Evolutionary conservation across 495 filamentous ascomycete species (phyloP).

Genomic region (Aspergillus carlsbadensis): DNA sequence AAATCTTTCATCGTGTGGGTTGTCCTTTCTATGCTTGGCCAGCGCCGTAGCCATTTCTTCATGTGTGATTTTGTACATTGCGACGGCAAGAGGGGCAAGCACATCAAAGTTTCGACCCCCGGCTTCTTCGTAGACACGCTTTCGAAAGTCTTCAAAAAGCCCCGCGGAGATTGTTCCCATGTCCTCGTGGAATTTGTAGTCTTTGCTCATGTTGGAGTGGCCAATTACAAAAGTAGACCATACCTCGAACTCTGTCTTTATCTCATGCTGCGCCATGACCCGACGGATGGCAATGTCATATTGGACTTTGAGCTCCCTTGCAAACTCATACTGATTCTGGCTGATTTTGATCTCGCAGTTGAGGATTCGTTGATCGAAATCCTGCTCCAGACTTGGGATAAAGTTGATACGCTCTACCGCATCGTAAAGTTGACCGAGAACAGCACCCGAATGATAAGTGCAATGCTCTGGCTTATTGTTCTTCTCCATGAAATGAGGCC

Average conservation of each 20-base stretch:
- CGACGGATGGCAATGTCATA: constrained; percentile 78
- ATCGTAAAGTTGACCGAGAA: constrained; percentile 86
- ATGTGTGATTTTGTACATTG: constrained; percentile 83
- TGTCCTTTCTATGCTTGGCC: constrained; percentile 22
- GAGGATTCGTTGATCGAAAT: constrained; percentile 80
- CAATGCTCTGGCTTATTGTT: constrained; percentile 43
- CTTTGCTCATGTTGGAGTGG: constrained; percentile 61
- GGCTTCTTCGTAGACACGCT: constrained; percentile 60
- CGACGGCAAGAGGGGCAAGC: constrained; percentile 72
- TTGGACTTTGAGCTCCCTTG: constrained; percentile 64
- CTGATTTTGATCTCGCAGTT: constrained; percentile 53
- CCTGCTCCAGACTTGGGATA: constrained; percentile 60
- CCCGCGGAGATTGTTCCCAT: constrained; percentile 62
- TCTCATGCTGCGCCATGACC: constrained; percentile 83
- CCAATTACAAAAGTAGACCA: constrained; percentile 81
- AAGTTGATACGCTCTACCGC: constrained; percentile 67
- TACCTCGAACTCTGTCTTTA: constrained; percentile 87
- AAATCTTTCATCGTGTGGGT: constrained; percentile 26
- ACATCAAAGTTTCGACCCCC: constrained; percentile 57
- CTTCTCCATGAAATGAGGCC: constrained; percentile 94
- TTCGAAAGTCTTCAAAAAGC: constrained; percentile 66
- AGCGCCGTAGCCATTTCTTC: constrained; percentile 62
- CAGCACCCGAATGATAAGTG: constrained; percentile 65
- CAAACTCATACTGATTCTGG: constrained; percentile 53
- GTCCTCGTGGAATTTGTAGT: constrained; percentile 86